A percentile compares a stretch with the other conserved stretches of the same genome.
Conservation (phyloP, 257 asterid species). For the Galeopsis tetrahit region DNA sequence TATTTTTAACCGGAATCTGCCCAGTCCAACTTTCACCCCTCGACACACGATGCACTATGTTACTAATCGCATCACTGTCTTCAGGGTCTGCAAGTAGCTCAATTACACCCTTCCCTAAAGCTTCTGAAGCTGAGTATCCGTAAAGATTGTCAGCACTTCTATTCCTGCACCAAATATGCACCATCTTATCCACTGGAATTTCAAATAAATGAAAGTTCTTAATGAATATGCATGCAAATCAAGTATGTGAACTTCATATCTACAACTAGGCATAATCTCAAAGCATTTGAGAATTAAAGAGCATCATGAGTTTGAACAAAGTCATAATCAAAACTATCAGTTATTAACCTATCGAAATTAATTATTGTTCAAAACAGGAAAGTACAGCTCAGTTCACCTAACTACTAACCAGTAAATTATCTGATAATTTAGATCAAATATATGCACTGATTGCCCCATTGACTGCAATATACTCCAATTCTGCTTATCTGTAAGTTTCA, state of each 20-base stretch:
- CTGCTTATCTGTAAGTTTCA: conserved; percentile 76
- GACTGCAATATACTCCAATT: conserved; percentile 90
- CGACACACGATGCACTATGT: conserved; percentile 57
- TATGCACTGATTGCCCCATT: conserved; percentile 92
- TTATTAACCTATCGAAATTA: not conserved
- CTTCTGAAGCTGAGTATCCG: conserved; percentile 82
- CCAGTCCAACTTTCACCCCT: conserved; percentile 94
- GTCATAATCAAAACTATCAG: not conserved
- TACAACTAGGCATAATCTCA: conserved; percentile 7
- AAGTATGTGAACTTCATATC: not conserved
- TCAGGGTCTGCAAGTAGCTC: conserved; percentile 62
- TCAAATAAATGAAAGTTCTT: conserved; percentile 6
- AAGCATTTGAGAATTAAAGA: conserved; percentile 22
- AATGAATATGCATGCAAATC: conserved; percentile 7
- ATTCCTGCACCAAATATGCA: conserved; percentile 59
- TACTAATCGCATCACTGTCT: conserved; percentile 54
- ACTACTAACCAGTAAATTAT: conserved; percentile 81
- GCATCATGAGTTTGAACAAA: conserved; percentile 16
- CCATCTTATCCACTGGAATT: not conserved
- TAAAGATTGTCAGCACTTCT: conserved; percentile 75
- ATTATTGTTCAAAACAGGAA: conserved; percentile 31
- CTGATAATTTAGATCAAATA: conserved; percentile 65
- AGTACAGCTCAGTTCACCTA: conserved; percentile 31
- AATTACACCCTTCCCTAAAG: conserved; percentile 63
- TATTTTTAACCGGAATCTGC: conserved; percentile 74